phyloP scores from a whole-genome alignment of 2,329 filamentous ascomycete genomes.

The Thelonectria olida region DNA sequence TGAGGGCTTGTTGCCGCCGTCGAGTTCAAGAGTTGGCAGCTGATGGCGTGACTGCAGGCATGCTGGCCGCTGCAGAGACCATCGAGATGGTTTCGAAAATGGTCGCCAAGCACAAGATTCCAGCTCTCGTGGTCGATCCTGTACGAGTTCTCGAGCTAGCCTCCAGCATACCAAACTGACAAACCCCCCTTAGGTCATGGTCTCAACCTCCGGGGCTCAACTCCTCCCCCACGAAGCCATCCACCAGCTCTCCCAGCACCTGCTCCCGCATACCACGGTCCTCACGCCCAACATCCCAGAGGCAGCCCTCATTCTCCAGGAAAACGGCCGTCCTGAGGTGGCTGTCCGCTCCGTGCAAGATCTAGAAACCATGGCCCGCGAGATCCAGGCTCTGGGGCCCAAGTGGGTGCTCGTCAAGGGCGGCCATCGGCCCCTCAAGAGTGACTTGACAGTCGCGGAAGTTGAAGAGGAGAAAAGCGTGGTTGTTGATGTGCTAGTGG shows the following conservation, averaged over 20 bases:
- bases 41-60: constrained; percentile 43
- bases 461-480: constrained; percentile 67
- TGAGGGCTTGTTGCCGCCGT: constrained; percentile 5
- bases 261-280: constrained; percentile 74
- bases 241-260: constrained; percentile 62
- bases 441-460: constrained; percentile 66
- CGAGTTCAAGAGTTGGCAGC: not conserved
- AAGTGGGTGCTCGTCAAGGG: constrained; percentile 89
- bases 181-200: constrained; percentile 76
- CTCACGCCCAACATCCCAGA: constrained; percentile 84
- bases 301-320: constrained; percentile 70
- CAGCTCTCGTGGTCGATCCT: constrained; percentile 49
- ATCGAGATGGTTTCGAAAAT: constrained; percentile 47
- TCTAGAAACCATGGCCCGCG: constrained; percentile 73
- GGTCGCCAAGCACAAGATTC: constrained; percentile 43
- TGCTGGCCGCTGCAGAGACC: constrained; percentile 50
- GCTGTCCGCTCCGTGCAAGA: constrained; percentile 68
- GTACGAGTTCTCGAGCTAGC: too few relatives aligned
- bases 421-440: constrained; percentile 83
- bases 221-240: constrained; percentile 75
- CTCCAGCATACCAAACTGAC: too few relatives aligned
- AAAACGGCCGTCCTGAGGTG: constrained; percentile 52
- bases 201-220: constrained; percentile 80
- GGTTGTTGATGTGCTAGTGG: constrained; percentile 82
- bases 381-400: constrained; percentile 74